phyloP scores from a whole-genome alignment of 2,329 filamentous ascomycete genomes.

The Phoma herbarum region DNA sequence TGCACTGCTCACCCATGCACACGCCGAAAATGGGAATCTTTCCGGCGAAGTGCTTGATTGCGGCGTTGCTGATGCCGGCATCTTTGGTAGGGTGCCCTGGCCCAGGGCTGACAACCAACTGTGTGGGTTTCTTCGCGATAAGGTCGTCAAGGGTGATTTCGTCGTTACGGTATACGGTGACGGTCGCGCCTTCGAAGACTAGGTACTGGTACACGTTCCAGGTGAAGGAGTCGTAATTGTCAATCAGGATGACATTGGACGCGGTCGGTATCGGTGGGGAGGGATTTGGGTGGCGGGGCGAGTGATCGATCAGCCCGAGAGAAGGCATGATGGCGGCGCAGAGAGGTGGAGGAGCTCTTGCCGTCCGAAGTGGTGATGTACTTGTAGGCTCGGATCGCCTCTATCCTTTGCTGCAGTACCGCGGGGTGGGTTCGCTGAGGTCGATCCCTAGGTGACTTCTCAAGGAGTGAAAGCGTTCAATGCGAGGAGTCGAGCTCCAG shows the following conservation, averaged over 20 bases:
- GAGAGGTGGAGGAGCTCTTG: background rate
- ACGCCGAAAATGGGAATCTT: conserved; percentile 97
- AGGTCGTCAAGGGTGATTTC: conserved; percentile 86
- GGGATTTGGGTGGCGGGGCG: conserved; percentile 82
- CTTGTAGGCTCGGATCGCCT: background rate
- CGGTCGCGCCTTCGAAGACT: conserved; percentile 90
- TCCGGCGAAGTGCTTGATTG: conserved; percentile 88
- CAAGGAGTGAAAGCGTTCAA: background rate
- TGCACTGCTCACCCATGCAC: conserved; percentile 99
- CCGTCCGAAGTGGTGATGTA: background rate
- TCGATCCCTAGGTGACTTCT: background rate
- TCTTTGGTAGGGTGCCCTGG: conserved; percentile 92
- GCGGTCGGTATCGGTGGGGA: conserved; percentile 78
- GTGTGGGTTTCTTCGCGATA: conserved; percentile 83
- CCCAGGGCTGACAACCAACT: conserved; percentile 93
- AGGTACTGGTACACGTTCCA: conserved; percentile 99
- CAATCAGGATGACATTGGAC: conserved; percentile 91
- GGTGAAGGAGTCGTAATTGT: conserved; percentile 99
- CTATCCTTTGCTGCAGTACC: background rate
- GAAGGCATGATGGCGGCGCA: conserved; percentile 50
- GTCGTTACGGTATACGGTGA: conserved; percentile 92
- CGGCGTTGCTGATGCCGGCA: conserved; percentile 91
- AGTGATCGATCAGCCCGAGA: conserved; percentile 75
- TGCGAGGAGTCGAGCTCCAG: background rate
- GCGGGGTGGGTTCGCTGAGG: background rate